Percentiles rank a stretch among this genome's conserved stretches.
Evolutionary conservation across 495 filamentous ascomycete genomes (phyloP).

Genomic region (Penicillium malachiteum): DNA sequence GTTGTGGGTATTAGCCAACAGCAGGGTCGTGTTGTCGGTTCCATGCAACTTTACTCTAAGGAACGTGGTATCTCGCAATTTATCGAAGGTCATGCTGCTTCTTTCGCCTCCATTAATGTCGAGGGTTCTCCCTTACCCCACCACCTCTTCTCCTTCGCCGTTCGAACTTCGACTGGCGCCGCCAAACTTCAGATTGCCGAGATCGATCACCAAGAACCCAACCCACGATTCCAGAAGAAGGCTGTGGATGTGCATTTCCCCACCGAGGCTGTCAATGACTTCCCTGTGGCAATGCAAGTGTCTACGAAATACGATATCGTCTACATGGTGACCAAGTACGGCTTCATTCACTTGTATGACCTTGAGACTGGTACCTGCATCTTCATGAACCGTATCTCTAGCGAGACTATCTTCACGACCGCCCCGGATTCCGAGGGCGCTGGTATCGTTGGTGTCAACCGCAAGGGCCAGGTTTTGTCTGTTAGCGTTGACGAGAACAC

Average conservation of each 20-base stretch:
- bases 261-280: constrained; percentile 89
- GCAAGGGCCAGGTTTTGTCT: constrained; percentile 93
- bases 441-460: constrained; percentile 92
- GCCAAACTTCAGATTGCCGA: constrained; percentile 98
- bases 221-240: constrained; percentile 88
- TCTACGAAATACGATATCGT: constrained; percentile 93
- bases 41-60: constrained; percentile 94
- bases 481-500: constrained; percentile 89
- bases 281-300: constrained; percentile 97
- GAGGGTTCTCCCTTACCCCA: constrained; percentile 88
- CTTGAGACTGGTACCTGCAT: constrained; percentile 95
- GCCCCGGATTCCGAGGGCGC: constrained; percentile 77
- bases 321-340: constrained; percentile 97
- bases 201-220: constrained; percentile 86
- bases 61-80: constrained; percentile 96
- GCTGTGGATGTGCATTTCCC: constrained; percentile 98
- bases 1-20: constrained; percentile 93
- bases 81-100: constrained; percentile 95
- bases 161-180: constrained; percentile 79
- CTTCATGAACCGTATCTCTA: constrained; percentile 99
- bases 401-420: constrained; percentile 97
- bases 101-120: constrained; percentile 85
- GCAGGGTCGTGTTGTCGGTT: constrained; percentile 88
- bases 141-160: constrained; percentile 95
- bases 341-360: constrained; percentile 98